phyloP scores from a whole-genome alignment of 768 basidiomycete genomes.

The Russula earlei region DNA sequence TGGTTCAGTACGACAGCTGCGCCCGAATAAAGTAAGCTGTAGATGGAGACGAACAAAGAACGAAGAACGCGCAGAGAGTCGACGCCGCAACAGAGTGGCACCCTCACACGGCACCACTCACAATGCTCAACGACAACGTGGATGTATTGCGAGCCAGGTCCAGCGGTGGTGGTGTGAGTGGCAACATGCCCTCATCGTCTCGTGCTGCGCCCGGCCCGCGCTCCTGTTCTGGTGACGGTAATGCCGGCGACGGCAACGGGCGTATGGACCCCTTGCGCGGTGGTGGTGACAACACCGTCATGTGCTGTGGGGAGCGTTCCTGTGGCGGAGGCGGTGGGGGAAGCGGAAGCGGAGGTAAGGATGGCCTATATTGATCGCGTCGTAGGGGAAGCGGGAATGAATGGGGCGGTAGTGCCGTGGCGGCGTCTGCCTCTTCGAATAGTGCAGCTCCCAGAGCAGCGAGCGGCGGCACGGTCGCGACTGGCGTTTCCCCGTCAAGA shows the following conservation, averaged over 20 bases:
- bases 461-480: background rate
- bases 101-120: slow-evolving; percentile 13
- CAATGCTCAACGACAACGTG: slow-evolving; percentile 18
- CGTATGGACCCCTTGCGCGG: slow-evolving; percentile 44
- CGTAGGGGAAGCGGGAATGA: slow-evolving; percentile 14
- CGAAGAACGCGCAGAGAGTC: background rate
- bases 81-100: background rate
- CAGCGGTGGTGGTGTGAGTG: slow-evolving; percentile 4
- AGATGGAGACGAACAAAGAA: background rate
- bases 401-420: background rate
- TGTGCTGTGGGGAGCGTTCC: slow-evolving; percentile 28
- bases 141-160: slow-evolving; percentile 17
- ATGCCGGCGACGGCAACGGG: slow-evolving; percentile 10
- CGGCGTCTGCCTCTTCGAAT: background rate
- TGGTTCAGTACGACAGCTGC: background rate
- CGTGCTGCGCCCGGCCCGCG: slow-evolving; percentile 1
- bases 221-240: slow-evolving; percentile 10
- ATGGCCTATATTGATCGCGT: slow-evolving; percentile 21
- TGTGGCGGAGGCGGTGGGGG: slow-evolving; percentile 1
- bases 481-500: slow-evolving; percentile 21
- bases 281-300: slow-evolving; percentile 50
- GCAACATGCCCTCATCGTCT: background rate
- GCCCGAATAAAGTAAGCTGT: background rate
- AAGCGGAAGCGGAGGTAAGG: slow-evolving; percentile 13
- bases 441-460: background rate